These are phyloP conservation scores for Aspergillus sp. DNA, from an alignment of 2,329 filamentous ascomycete species.

Conservation along the genomic window DNA sequence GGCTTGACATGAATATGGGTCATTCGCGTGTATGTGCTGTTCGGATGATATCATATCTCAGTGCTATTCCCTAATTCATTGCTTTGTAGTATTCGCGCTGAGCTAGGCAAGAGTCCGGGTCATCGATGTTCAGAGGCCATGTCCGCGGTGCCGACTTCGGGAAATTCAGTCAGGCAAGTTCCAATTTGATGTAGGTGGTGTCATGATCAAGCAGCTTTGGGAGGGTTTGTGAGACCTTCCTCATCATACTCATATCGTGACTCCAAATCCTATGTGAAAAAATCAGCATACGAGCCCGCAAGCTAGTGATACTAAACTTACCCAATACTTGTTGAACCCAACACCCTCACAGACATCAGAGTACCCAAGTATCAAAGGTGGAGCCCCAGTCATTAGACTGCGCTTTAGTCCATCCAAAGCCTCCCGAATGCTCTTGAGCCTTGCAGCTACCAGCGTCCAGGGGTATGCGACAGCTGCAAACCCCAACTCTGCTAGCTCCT, in stretches of 20 bases:
- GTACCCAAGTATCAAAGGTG: slow-evolving; percentile 48
- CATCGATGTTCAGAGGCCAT: no score
- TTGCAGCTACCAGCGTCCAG: slow-evolving; percentile 49
- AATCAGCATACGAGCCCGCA: slow-evolving; percentile 21
- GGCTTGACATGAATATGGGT: background rate
- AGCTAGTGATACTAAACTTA: slow-evolving; percentile 20
- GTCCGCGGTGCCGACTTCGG: no score
- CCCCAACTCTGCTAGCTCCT: slow-evolving; percentile 43
- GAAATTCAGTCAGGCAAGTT: background rate
- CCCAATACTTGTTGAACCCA: slow-evolving; percentile 50
- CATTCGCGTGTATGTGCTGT: background rate
- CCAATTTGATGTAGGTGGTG: background rate
- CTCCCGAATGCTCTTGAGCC: slow-evolving; percentile 43
- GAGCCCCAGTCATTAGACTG: slow-evolving; percentile 45
- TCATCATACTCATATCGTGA: slow-evolving; percentile 25
- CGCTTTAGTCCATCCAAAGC: slow-evolving; percentile 42
- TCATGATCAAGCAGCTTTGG: background rate
- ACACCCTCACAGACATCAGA: slow-evolving; percentile 50
- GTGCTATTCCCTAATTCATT: no score
- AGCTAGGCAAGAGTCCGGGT: no score
- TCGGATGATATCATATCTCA: background rate
- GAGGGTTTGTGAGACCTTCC: slow-evolving; percentile 8
- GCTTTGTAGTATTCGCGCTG: no score
- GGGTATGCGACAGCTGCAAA: slow-evolving; percentile 48
- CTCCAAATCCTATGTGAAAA: slow-evolving; percentile 22